These are phyloP conservation scores for Salvia rosmarinus DNA, from an alignment of 257 asterid genomes.

Conservation along the genomic window DNA sequence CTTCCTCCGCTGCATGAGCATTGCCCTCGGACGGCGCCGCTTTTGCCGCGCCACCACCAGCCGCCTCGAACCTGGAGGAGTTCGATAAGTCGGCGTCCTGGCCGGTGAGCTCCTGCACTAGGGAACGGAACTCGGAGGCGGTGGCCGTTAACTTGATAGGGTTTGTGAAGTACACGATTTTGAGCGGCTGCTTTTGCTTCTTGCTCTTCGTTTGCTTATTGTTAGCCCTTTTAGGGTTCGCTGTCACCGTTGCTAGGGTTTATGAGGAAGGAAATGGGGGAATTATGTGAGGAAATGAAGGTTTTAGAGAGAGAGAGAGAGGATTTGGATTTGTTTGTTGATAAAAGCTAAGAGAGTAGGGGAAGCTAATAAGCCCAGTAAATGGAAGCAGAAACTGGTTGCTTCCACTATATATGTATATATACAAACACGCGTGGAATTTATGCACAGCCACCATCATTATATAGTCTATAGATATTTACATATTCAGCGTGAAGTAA, in stretches of 20 bases:
- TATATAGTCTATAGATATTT: too few species aligned
- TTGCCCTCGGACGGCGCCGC: conserved; percentile 11
- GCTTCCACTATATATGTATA: too few species aligned
- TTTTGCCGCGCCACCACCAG: background rate
- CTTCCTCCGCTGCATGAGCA: conserved; percentile 24
- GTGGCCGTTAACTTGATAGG: conserved; percentile 70
- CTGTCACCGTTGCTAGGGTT: conserved; percentile 22
- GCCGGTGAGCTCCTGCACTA: conserved; percentile 85
- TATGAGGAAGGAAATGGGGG: background rate
- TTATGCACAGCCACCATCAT: too few species aligned
- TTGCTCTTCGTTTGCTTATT: conserved; percentile 38
- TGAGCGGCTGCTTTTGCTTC: conserved; percentile 50
- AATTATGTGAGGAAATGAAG: background rate
- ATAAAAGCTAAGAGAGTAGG: conserved; percentile 6
- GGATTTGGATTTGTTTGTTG: background rate
- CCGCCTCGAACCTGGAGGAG: conserved; percentile 26
- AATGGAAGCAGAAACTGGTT: conserved; percentile 13
- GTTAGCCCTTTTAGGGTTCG: conserved; percentile 36
- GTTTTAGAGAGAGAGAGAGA: background rate
- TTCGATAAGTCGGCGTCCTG: conserved; percentile 53
- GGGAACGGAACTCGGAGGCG: conserved; percentile 61
- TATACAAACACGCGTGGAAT: too few species aligned
- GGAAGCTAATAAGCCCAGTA: too few species aligned
- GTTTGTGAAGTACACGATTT: conserved; percentile 73
- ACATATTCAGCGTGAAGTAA: too few species aligned